Evolutionary conservation across 2,329 filamentous ascomycete genomes (phyloP).

Genomic region (Colletotrichum truncatum): DNA sequence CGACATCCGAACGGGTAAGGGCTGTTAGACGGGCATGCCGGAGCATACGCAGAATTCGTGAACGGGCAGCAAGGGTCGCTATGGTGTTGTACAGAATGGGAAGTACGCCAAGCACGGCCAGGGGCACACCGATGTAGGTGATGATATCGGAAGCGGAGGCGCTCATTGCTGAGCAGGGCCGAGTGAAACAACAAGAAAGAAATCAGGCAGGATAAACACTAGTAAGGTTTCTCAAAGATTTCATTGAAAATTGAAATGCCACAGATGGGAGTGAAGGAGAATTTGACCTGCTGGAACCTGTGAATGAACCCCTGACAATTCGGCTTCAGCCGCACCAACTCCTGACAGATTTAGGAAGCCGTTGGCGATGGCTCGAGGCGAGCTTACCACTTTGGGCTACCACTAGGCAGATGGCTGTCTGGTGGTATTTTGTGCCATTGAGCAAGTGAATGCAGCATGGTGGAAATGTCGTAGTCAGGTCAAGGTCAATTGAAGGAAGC

Average conservation of each 20-base stretch:
- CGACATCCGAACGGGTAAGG: slow-evolving; percentile 69
- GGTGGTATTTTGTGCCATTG: not conserved
- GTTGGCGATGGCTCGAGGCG: not conserved
- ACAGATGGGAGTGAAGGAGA: not conserved
- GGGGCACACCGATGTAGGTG: slow-evolving; percentile 46
- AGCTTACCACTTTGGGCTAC: slow-evolving; percentile 16
- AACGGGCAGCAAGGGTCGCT: slow-evolving; percentile 66
- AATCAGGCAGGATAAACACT: too few relatives aligned
- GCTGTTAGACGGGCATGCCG: slow-evolving; percentile 65
- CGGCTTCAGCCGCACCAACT: slow-evolving; percentile 22
- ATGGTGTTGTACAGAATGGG: slow-evolving; percentile 74
- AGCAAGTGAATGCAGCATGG: not conserved
- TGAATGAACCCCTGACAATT: slow-evolving; percentile 4
- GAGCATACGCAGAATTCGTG: slow-evolving; percentile 68
- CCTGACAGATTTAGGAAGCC: slow-evolving; percentile 4
- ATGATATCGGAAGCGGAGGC: slow-evolving; percentile 13
- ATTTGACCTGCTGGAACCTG: not conserved
- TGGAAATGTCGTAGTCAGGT: not conserved
- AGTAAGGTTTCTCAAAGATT: too few relatives aligned
- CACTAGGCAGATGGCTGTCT: not conserved
- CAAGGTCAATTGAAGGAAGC: not conserved
- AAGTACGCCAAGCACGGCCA: slow-evolving; percentile 67
- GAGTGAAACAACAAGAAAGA: too few relatives aligned
- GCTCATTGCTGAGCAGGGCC: slow-evolving; percentile 1
- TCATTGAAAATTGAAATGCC: too few relatives aligned